phyloP scores from a whole-genome alignment of 2,329 filamentous ascomycete species.

The Fusarium burgessii region DNA sequence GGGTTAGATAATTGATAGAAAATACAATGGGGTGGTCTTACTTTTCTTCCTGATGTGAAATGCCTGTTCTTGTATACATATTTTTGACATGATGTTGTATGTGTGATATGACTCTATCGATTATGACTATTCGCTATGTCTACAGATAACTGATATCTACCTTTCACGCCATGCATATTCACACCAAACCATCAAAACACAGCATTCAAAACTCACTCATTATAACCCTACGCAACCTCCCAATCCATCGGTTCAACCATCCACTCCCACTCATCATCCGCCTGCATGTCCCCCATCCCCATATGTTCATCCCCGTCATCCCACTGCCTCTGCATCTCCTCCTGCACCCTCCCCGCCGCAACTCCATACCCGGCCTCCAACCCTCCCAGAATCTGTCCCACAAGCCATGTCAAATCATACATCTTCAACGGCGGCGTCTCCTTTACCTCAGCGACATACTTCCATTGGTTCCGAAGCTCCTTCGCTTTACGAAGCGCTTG shows the following conservation, averaged over 20 bases:
- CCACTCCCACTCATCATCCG: conserved; percentile 53
- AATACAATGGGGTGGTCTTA: conserved; percentile 23
- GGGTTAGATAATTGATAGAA: conserved; percentile 37
- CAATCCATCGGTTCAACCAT: conserved; percentile 57
- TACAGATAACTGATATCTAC: neutral
- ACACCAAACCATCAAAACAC: neutral
- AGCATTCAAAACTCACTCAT: neutral
- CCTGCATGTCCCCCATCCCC: conserved; percentile 19
- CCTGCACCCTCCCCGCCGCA: conserved; percentile 60
- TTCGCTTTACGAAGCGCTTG: conserved; percentile 74
- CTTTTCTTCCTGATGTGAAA: neutral
- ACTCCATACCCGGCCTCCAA: conserved; percentile 69
- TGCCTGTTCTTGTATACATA: neutral
- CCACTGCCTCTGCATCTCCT: conserved; percentile 55
- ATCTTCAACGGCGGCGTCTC: conserved; percentile 62
- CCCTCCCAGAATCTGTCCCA: conserved; percentile 67
- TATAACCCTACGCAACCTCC: conserved; percentile 44
- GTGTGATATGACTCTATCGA: neutral
- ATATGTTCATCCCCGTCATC: conserved; percentile 21
- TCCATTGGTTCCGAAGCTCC: conserved; percentile 79
- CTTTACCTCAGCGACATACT: conserved; percentile 68
- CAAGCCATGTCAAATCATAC: conserved; percentile 71
- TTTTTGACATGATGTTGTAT: neutral
- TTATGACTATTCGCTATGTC: neutral
- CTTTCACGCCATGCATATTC: neutral